Percentiles rank a stretch among this genome's conserved stretches.
These are phyloP conservation scores for Ophiostoma piceae DNA, from an alignment of 2,329 filamentous ascomycete genomes.

Conservation along the genomic window DNA sequence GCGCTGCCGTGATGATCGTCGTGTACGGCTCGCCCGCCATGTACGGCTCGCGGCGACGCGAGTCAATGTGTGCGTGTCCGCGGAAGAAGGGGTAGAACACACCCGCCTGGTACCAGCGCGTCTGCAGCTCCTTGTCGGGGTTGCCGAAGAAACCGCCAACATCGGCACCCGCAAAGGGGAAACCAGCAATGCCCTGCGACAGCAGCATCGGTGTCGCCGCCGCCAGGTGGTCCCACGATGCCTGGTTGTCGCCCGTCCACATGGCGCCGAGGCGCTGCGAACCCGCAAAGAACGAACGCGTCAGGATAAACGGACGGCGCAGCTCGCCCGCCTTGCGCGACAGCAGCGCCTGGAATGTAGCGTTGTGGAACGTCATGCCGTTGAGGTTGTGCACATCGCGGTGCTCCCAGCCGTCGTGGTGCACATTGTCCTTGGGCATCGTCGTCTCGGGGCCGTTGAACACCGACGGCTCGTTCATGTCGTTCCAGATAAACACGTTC, in stretches of 20 bases:
- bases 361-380: conserved; percentile 91
- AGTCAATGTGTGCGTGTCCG: conserved; percentile 93
- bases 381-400: conserved; percentile 95
- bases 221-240: conserved; percentile 85
- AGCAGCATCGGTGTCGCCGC: conserved; percentile 89
- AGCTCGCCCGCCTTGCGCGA: conserved; percentile 81
- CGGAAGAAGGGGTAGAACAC: conserved; percentile 99
- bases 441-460: conserved; percentile 98
- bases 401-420: conserved; percentile 89
- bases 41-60: conserved; percentile 90
- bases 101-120: conserved; percentile 93
- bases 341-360: conserved; percentile 78
- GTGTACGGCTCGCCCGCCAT: conserved; percentile 78
- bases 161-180: conserved; percentile 90
- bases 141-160: conserved; percentile 98
- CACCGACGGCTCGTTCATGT: conserved; percentile 99
- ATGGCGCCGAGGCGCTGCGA: conserved; percentile 87
- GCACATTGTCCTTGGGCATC: conserved; percentile 97
- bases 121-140: conserved; percentile 83
- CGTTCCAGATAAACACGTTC: conserved; percentile 96
- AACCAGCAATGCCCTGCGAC: conserved; percentile 86
- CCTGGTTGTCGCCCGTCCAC: conserved; percentile 99
- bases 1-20: conserved; percentile 76
- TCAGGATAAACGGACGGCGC: conserved; percentile 84
- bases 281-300: conserved; percentile 85